These are phyloP conservation scores for Ramularia collo-cygni DNA, from an alignment of 2,329 filamentous ascomycete genomes.

Conservation along the genomic window DNA sequence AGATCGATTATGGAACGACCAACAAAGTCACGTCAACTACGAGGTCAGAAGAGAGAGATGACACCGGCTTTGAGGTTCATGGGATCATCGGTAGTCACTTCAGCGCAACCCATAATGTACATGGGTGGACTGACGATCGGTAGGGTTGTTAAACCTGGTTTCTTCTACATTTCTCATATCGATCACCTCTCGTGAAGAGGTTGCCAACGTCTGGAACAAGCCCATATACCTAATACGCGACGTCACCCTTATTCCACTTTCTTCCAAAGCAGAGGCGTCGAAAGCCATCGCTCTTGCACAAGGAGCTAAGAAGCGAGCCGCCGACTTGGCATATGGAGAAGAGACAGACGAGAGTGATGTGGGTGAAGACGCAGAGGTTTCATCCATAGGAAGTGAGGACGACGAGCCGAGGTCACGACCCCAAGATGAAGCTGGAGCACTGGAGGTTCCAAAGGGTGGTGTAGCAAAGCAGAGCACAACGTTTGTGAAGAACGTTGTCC, in stretches of 20 bases:
- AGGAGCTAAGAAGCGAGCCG: constrained; percentile 19
- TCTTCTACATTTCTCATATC: constrained; percentile 77
- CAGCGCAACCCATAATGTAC: not conserved
- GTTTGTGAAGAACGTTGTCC: constrained; percentile 83
- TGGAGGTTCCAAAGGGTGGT: constrained; percentile 29
- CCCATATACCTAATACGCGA: constrained; percentile 84
- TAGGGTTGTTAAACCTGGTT: constrained; percentile 78
- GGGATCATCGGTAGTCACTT: constrained; percentile 50
- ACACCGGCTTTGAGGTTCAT: constrained; percentile 40
- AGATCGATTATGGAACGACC: constrained; percentile 34
- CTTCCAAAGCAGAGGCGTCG: constrained; percentile 66
- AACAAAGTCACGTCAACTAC: constrained; percentile 44
- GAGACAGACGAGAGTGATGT: constrained; percentile 24
- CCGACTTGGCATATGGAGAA: constrained; percentile 23
- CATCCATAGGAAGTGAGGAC: constrained; percentile 27
- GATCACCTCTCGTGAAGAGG: constrained; percentile 78
- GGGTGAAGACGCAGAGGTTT: constrained; percentile 20
- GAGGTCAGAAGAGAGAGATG: constrained; percentile 30
- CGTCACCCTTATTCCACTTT: constrained; percentile 82
- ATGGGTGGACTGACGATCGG: constrained; percentile 7
- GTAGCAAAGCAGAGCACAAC: constrained; percentile 46
- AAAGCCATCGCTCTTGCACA: constrained; percentile 61
- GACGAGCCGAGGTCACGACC: constrained; percentile 7
- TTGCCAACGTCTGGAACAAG: constrained; percentile 75
- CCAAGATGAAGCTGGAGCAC: constrained; percentile 21